Evolutionary conservation across 2,329 filamentous ascomycete genomes (phyloP), one percentile per base, ranked within the genome.

Genomic region (Fusarium redolens): DNA sequence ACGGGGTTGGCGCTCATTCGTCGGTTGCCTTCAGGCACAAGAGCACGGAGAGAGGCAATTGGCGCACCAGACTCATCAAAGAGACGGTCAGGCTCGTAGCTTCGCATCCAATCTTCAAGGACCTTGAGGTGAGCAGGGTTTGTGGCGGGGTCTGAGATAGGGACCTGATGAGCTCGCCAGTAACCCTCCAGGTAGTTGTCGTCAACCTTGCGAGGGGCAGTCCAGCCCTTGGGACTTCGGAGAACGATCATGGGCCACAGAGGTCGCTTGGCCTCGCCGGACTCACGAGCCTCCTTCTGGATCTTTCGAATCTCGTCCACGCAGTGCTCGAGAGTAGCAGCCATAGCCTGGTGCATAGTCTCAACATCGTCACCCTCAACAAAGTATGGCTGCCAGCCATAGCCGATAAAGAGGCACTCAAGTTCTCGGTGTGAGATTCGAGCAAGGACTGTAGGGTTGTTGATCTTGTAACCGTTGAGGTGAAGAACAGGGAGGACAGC

Each of bases 381-480:
- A 75, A 95, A 94, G 81, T 94, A 94, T 13, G 93, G 92, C 54
- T 90, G 89, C 90, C 92, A 95, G 73, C 93, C 93, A 77, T 94
- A 95, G 35, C 93, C 93, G 45, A 88, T 72, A 81, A 95, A 92
- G 22, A 95, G 85, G 30, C 86, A 84, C 74, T 90, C 87, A 10
- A 95, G 85, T 82, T 95, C 93, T 69, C 92, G 89, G 79, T 94
- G 92, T 47, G 89, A 89, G 78, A 95, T 92, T 73, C 93, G 90
- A 18, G 92, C 90, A 20, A 95, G 87, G 1, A 95, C 79, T 9
- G 91, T 95, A 13, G 92, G 92, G 81, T 94, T 93, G 85, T 93
- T 93, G 85, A 95, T 95, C 85, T 95, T 95, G 87, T 95, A 95
- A 51, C 93, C 93, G 76, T 95, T 95, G 38, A 95, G 85, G 80